Conservation (phyloP, 1,139 yeast species). For the Yamadazyma triangularis region DNA sequence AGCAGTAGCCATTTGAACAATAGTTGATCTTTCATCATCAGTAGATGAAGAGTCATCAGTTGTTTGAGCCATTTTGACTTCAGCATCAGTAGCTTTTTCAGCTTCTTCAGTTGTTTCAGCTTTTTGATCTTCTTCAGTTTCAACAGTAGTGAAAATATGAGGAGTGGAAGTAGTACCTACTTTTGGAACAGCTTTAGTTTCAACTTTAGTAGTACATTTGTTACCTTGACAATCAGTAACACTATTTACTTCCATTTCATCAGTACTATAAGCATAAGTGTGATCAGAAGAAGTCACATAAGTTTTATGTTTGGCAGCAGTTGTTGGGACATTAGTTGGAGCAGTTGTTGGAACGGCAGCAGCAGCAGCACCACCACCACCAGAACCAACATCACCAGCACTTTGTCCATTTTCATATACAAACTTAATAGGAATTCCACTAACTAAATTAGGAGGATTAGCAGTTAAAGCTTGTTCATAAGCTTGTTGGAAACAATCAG, state of each 20-base stretch:
- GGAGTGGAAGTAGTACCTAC: slow-evolving; percentile 8
- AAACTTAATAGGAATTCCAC: slow-evolving; percentile 31
- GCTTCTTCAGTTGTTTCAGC: not conserved
- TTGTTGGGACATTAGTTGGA: slow-evolving; percentile 1
- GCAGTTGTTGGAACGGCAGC: slow-evolving; percentile 1
- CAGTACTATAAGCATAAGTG: slow-evolving; percentile 6
- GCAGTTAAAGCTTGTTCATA: slow-evolving; percentile 18
- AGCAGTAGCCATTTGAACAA: slow-evolving; percentile 13
- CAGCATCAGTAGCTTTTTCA: not conserved
- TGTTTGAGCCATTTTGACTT: not conserved
- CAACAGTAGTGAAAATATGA: slow-evolving; percentile 4
- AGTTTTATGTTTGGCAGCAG: slow-evolving; percentile 1
- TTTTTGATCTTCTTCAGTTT: slow-evolving; percentile 2
- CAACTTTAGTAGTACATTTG: slow-evolving; percentile 5
- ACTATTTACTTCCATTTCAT: slow-evolving; percentile 3
- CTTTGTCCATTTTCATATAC: slow-evolving; percentile 18
- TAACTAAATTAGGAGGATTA: slow-evolving; percentile 17
- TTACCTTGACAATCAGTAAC: slow-evolving; percentile 6
- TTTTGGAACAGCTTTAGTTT: slow-evolving; percentile 6
- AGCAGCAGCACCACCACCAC: slow-evolving; percentile 1
- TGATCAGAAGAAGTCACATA: slow-evolving; percentile 4
- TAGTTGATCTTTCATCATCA: slow-evolving; percentile 8
- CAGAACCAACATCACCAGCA: not conserved
- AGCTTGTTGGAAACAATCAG: slow-evolving; percentile 22
- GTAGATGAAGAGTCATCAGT: not conserved